phyloP scores from a whole-genome alignment of 345 rosid genomes.

The Leavenworthia alabamica region DNA sequence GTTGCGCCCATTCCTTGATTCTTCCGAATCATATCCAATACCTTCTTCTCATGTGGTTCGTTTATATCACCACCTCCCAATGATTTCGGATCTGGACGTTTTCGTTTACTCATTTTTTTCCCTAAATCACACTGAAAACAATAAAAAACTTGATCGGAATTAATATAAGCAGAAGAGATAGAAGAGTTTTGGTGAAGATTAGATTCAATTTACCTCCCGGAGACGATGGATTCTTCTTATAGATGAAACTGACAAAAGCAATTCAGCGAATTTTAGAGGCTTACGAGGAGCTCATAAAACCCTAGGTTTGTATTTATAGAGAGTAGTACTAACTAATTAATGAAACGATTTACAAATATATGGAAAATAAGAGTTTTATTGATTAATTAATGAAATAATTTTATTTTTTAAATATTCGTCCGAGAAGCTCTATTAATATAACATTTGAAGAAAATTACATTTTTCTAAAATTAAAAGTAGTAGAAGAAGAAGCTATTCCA shows the following conservation, averaged over 20 bases:
- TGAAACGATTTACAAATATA: too few species aligned
- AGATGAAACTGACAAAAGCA: background rate
- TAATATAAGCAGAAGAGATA: background rate
- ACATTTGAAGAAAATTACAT: slow-evolving; percentile 20
- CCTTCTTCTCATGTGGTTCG: slow-evolving; percentile 39
- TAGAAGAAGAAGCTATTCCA: slow-evolving; percentile 7
- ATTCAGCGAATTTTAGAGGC: background rate
- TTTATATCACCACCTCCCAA: slow-evolving; percentile 30
- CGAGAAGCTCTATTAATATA: background rate
- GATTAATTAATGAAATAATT: background rate
- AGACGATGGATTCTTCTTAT: background rate
- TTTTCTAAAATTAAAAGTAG: background rate
- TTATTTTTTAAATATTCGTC: background rate
- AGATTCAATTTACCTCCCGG: slow-evolving; percentile 10
- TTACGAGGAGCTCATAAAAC: background rate
- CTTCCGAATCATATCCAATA: slow-evolving; percentile 41
- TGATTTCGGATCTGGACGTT: slow-evolving; percentile 38
- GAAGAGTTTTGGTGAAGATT: background rate
- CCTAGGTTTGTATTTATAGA: too few species aligned
- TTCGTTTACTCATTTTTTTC: slow-evolving; percentile 42
- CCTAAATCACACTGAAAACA: background rate
- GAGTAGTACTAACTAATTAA: too few species aligned
- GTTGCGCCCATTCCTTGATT: slow-evolving; percentile 62
- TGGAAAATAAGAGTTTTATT: background rate
- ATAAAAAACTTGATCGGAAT: background rate